phyloP scores from a whole-genome alignment of 2,329 filamentous ascomycete species.

The Aspergillus fructus region DNA sequence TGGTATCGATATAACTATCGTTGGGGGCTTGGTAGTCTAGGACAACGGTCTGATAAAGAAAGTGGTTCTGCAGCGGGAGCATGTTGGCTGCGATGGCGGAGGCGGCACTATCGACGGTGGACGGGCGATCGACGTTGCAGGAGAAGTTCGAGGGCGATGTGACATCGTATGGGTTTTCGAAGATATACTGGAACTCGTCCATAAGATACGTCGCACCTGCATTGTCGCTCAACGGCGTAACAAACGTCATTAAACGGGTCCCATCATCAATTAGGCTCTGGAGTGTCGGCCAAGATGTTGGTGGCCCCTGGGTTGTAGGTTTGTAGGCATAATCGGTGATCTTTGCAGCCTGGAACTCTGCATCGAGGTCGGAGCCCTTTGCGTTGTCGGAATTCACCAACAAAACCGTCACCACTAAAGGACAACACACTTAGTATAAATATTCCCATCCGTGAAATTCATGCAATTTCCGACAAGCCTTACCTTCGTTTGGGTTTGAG shows the following conservation, averaged over 20 bases:
- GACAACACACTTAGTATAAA: not conserved
- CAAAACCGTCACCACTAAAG: conserved; percentile 66
- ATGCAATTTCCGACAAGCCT: not conserved
- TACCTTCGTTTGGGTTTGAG: conserved; percentile 63
- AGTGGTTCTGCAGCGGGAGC: conserved; percentile 78
- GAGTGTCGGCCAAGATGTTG: conserved; percentile 68
- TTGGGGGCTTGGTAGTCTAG: conserved; percentile 62
- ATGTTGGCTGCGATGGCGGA: conserved; percentile 57
- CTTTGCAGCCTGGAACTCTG: conserved; percentile 57
- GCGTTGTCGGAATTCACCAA: conserved; percentile 69
- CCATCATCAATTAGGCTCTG: conserved; percentile 63
- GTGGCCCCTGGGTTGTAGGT: conserved; percentile 48
- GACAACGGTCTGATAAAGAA: conserved; percentile 60
- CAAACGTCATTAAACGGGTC: conserved; percentile 67
- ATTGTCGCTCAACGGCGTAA: conserved; percentile 52
- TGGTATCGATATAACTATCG: conserved; percentile 58
- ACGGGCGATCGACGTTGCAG: conserved; percentile 68
- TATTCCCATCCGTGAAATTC: not conserved
- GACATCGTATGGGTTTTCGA: conserved; percentile 71
- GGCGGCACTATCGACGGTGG: conserved; percentile 47
- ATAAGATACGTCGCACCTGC: conserved; percentile 44
- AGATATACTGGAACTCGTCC: conserved; percentile 53
- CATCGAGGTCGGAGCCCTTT: conserved; percentile 54
- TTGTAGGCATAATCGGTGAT: conserved; percentile 63
- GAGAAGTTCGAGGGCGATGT: conserved; percentile 64